Conservation (phyloP, 805 yeast genomes). For the Kodamaea laetipori region DNA sequence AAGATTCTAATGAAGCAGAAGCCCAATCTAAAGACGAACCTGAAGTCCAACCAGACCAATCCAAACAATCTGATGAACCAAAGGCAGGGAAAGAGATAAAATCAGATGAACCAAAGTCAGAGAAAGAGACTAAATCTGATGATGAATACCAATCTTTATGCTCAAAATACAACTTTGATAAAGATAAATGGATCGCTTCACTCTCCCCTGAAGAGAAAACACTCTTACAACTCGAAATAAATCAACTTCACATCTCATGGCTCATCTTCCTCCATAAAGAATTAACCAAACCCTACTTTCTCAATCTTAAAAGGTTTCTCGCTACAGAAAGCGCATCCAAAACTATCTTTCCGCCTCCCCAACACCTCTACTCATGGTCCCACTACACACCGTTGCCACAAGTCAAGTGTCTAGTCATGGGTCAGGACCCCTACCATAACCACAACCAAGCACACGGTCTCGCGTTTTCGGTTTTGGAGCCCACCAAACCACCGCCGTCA, state of each 20-base stretch:
- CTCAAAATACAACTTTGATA: conserved; percentile 43
- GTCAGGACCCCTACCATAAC: conserved; percentile 97
- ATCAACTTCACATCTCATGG: conserved; percentile 78
- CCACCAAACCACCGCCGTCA: conserved; percentile 81
- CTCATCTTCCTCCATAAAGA: conserved; percentile 66
- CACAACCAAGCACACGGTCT: conserved; percentile 93
- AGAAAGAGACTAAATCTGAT: too few relatives aligned
- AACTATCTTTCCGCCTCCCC: conserved; percentile 74
- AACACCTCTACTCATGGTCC: conserved; percentile 89
- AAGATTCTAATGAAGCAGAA: too few relatives aligned
- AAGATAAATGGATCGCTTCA: conserved; percentile 50
- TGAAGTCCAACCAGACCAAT: too few relatives aligned
- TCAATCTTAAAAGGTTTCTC: conserved; percentile 68
- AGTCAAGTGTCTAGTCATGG: conserved; percentile 79
- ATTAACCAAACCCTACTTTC: conserved; percentile 81
- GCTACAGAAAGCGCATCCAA: conserved; percentile 43
- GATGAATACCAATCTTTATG: conserved; percentile 14
- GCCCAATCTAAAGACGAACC: too few relatives aligned
- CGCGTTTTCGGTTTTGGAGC: conserved; percentile 88
- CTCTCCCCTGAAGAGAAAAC: conserved; percentile 50
- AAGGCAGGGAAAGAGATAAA: too few relatives aligned
- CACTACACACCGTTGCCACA: conserved; percentile 73
- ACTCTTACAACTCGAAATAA: conserved; percentile 66
- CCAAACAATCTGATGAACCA: too few relatives aligned
- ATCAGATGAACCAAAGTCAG: too few relatives aligned